Conservation (phyloP, 208 protist species). For the Porcisia deanei region DNA sequence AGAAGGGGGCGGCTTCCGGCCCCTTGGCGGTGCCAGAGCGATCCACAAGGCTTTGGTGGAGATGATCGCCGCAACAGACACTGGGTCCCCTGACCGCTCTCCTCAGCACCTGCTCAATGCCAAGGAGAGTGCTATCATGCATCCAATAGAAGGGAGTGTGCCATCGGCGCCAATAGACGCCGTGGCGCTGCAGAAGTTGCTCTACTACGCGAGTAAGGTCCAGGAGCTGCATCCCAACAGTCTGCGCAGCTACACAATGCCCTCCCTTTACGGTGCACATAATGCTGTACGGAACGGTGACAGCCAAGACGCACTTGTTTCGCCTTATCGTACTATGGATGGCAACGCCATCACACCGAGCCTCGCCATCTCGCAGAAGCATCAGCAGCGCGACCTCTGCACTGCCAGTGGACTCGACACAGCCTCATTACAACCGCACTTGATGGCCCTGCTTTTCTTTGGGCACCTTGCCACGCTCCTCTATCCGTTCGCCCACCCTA, state of each 20-base stretch:
- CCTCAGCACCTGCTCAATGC: neutral
- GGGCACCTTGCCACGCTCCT: constrained; percentile 32
- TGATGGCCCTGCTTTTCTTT: constrained; percentile 25
- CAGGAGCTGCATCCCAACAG: constrained; percentile 31
- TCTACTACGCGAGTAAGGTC: constrained; percentile 35
- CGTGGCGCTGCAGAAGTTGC: constrained; percentile 22
- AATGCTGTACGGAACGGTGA: neutral
- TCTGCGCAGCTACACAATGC: constrained; percentile 37
- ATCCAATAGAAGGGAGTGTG: neutral
- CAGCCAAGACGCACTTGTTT: neutral
- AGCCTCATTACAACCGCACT: constrained; percentile 15
- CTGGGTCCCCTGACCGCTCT: too few relatives aligned
- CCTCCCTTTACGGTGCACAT: constrained; percentile 13
- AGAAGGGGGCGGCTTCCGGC: constrained; percentile 36
- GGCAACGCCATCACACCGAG: neutral
- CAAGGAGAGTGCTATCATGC: neutral
- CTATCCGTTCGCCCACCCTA: constrained; percentile 33
- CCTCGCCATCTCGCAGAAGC: constrained; percentile 9
- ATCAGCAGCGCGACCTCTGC: constrained; percentile 25
- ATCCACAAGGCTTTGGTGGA: constrained; percentile 37
- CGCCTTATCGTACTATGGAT: neutral
- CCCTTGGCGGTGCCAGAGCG: constrained; percentile 42
- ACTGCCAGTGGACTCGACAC: constrained; percentile 22
- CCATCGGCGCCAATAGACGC: neutral
- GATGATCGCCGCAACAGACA: constrained; percentile 15